Percentiles rank a stretch among this genome's conserved stretches.
phyloP scores from a whole-genome alignment of 2,329 filamentous ascomycete species.

The Colletotrichum spinosum region DNA sequence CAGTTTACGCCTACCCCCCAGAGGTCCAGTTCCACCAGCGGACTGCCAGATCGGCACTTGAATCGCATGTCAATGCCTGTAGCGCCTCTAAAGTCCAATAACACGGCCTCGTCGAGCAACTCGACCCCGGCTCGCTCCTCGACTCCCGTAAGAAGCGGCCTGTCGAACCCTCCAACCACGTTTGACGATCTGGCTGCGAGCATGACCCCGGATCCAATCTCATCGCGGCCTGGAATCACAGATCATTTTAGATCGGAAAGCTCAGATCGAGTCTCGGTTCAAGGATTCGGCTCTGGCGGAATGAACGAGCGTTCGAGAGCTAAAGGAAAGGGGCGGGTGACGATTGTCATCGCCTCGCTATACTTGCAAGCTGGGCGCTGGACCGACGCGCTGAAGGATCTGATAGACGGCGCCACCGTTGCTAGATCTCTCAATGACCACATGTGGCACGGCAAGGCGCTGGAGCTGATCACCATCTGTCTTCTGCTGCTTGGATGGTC shows the following conservation, averaged over 20 bases:
- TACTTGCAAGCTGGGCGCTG: conserved; percentile 92
- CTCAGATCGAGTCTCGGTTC: conserved; percentile 70
- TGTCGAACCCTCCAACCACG: conserved; percentile 61
- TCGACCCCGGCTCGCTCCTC: conserved; percentile 63
- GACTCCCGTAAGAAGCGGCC: conserved; percentile 61
- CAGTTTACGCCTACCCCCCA: conserved; percentile 61
- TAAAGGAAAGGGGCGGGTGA: conserved; percentile 83
- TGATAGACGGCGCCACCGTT: conserved; percentile 81
- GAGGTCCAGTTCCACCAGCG: conserved; percentile 66
- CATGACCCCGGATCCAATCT: conserved; percentile 55
- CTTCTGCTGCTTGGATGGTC: conserved; percentile 88
- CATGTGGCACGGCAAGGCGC: conserved; percentile 95
- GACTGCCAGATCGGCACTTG: conserved; percentile 68
- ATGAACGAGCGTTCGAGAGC: conserved; percentile 82
- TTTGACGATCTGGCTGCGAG: conserved; percentile 59
- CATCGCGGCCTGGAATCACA: conserved; percentile 51
- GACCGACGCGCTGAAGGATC: conserved; percentile 86
- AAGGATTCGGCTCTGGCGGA: conserved; percentile 78
- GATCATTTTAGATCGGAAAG: conserved; percentile 62
- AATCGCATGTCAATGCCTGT: conserved; percentile 88
- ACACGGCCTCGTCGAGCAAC: conserved; percentile 56
- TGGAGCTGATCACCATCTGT: conserved; percentile 88
- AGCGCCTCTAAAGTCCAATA: conserved; percentile 59
- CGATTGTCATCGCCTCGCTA: conserved; percentile 84
- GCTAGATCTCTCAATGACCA: conserved; percentile 88